Evolutionary conservation across 768 basidiomycete species (phyloP).

Genomic region (Hericium erinaceus): DNA sequence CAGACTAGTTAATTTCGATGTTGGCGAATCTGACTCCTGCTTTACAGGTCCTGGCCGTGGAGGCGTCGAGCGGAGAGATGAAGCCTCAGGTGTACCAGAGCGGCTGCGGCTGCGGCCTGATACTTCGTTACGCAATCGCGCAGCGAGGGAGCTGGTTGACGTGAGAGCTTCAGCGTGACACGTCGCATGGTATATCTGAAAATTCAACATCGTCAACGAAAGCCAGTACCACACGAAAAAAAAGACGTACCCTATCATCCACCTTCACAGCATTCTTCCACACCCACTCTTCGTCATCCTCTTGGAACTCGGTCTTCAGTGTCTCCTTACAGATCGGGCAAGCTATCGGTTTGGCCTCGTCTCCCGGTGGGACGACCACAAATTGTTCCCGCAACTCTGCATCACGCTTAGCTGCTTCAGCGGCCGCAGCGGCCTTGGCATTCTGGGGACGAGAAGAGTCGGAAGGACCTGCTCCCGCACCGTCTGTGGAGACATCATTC

Average conservation of each 20-base stretch:
- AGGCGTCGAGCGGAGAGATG: conserved; percentile 28
- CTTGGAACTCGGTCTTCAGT: conserved; percentile 84
- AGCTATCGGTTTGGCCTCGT: conserved; percentile 72
- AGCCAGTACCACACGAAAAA: not conserved
- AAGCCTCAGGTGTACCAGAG: conserved; percentile 64
- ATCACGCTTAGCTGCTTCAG: conserved; percentile 63
- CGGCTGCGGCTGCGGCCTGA: conserved; percentile 63
- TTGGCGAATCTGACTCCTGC: conserved; percentile 38
- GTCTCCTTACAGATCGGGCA: conserved; percentile 97
- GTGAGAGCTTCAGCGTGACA: conserved; percentile 75
- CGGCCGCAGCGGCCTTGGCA: conserved; percentile 50
- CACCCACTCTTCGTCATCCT: conserved; percentile 98
- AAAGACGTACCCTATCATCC: conserved; percentile 65
- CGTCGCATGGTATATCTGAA: conserved; percentile 87
- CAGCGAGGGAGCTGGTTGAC: conserved; percentile 49
- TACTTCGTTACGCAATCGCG: conserved; percentile 53
- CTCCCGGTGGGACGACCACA: conserved; percentile 85
- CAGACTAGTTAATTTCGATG: conserved; percentile 40
- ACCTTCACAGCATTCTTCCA: conserved; percentile 87
- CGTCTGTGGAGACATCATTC: conserved; percentile 48
- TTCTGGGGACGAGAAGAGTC: conserved; percentile 41
- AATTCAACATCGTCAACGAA: not conserved
- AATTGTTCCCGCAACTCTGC: conserved; percentile 66
- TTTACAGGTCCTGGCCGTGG: conserved; percentile 19
- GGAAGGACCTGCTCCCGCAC: conserved; percentile 62